phyloP scores from a whole-genome alignment of 306 rosid genomes.

The Vigna mungo region DNA sequence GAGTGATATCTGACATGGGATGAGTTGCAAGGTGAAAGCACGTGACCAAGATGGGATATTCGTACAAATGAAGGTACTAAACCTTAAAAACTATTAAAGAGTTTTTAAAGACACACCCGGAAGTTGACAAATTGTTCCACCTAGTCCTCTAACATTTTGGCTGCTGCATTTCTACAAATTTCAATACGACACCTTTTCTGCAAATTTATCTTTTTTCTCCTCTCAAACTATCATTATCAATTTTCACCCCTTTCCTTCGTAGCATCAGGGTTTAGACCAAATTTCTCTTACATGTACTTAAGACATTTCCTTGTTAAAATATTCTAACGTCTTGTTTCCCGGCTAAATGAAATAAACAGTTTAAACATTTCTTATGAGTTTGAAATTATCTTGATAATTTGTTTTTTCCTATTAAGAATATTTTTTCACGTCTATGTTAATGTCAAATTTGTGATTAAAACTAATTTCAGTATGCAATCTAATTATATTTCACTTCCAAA shows the following conservation, averaged over 20 bases:
- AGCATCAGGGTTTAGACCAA: too few relatives aligned
- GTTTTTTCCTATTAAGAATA: too few relatives aligned
- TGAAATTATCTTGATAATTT: too few relatives aligned
- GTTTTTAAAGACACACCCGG: background rate
- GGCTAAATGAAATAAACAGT: too few relatives aligned
- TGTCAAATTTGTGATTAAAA: too few relatives aligned
- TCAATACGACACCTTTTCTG: background rate
- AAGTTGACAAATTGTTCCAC: constrained; percentile 11
- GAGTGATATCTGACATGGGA: constrained; percentile 21
- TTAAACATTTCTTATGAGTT: too few relatives aligned
- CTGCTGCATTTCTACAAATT: constrained; percentile 3
- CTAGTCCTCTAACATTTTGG: constrained; percentile 12
- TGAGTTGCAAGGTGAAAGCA: constrained; percentile 38
- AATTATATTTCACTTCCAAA: too few relatives aligned
- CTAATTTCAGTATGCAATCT: too few relatives aligned
- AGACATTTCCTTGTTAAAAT: background rate
- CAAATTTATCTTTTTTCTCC: background rate
- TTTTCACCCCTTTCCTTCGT: background rate
- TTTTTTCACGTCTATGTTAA: too few relatives aligned
- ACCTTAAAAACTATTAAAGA: background rate
- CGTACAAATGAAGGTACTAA: constrained; percentile 43
- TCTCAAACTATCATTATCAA: background rate
- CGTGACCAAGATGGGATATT: constrained; percentile 41
- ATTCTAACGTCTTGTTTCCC: background rate
- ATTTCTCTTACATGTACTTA: too few relatives aligned